These are phyloP conservation scores for Acacia pycnantha DNA, from an alignment of 331 rosid genomes.

Conservation along the genomic window DNA sequence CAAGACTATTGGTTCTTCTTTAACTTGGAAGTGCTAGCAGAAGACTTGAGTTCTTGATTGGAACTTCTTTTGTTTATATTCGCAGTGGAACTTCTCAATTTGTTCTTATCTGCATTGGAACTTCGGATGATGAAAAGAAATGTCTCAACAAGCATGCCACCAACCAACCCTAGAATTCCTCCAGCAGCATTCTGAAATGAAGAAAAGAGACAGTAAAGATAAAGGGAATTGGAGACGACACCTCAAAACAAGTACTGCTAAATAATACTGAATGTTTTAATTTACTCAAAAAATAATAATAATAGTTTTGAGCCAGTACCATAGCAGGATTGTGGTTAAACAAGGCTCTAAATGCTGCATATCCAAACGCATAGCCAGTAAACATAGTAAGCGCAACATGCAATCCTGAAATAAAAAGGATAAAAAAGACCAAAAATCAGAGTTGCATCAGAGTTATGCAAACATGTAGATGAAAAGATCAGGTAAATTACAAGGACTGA, in stretches of 20 bases:
- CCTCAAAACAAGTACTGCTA: not conserved
- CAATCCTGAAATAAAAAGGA: slow-evolving; percentile 61
- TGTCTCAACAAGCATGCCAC: slow-evolving; percentile 91
- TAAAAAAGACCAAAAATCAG: not conserved
- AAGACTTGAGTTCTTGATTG: slow-evolving; percentile 29
- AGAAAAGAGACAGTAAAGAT: not conserved
- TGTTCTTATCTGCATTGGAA: slow-evolving; percentile 35
- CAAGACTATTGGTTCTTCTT: slow-evolving; percentile 72
- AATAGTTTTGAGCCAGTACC: slow-evolving; percentile 43
- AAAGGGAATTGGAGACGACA: not conserved
- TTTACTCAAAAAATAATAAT: not conserved
- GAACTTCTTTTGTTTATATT: slow-evolving; percentile 24
- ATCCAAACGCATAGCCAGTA: slow-evolving; percentile 81
- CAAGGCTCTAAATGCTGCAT: slow-evolving; percentile 80
- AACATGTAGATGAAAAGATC: not conserved
- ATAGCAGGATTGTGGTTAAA: slow-evolving; percentile 73
- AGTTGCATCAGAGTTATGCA: slow-evolving; percentile 15
- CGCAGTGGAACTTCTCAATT: slow-evolving; percentile 14
- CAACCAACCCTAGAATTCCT: slow-evolving; percentile 83
- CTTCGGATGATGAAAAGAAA: slow-evolving; percentile 86
- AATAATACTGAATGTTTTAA: not conserved
- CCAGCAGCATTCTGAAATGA: slow-evolving; percentile 83
- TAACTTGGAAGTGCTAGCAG: slow-evolving; percentile 46
- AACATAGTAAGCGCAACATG: slow-evolving; percentile 84
- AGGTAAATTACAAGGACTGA: not conserved